A percentile compares a stretch with the other conserved stretches of the same genome.
Evolutionary conservation across 1,284 basidiomycete species (phyloP).

Genomic region (Sanghuangporus sanghuang): DNA sequence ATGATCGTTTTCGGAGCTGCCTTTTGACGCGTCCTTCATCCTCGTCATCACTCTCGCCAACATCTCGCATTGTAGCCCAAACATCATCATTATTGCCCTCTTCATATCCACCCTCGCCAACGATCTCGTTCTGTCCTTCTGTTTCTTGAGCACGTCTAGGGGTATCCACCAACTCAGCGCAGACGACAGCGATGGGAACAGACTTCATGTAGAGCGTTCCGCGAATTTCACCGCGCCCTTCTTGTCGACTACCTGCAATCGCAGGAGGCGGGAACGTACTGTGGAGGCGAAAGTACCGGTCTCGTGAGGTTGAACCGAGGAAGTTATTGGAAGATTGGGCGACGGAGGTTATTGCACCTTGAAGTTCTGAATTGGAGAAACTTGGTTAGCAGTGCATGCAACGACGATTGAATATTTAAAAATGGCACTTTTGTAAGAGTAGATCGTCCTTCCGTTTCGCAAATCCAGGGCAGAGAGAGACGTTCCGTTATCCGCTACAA

Average conservation of each 20-base stretch:
- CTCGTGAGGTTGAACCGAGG: slow-evolving; percentile 57
- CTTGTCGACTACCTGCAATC: slow-evolving; percentile 46
- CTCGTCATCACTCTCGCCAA: slow-evolving; percentile 27
- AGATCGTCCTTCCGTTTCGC: slow-evolving; percentile 66
- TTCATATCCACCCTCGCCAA: slow-evolving; percentile 24
- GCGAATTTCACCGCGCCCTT: slow-evolving; percentile 60
- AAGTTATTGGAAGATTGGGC: slow-evolving; percentile 40
- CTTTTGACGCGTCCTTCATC: slow-evolving; percentile 8
- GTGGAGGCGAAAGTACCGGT: slow-evolving; percentile 73
- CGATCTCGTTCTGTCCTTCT: background rate
- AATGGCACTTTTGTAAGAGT: slow-evolving; percentile 63
- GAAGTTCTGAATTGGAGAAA: slow-evolving; percentile 42
- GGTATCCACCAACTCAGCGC: slow-evolving; percentile 36
- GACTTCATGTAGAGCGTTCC: slow-evolving; percentile 68
- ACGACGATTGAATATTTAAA: slow-evolving; percentile 1
- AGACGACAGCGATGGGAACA: slow-evolving; percentile 55
- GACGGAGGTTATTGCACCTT: slow-evolving; percentile 63
- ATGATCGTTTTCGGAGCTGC: background rate
- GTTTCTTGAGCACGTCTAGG: slow-evolving; percentile 17
- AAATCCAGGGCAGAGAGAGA: slow-evolving; percentile 70
- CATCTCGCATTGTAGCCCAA: slow-evolving; percentile 31
- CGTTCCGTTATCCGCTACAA: slow-evolving; percentile 68
- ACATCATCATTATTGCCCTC: slow-evolving; percentile 43
- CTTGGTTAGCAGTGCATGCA: background rate
- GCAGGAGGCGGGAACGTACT: slow-evolving; percentile 53